A percentile compares a stretch with the other conserved stretches of the same genome.
Conservation (phyloP, 495 filamentous ascomycete species). For the Talaromyces borbonicus region DNA sequence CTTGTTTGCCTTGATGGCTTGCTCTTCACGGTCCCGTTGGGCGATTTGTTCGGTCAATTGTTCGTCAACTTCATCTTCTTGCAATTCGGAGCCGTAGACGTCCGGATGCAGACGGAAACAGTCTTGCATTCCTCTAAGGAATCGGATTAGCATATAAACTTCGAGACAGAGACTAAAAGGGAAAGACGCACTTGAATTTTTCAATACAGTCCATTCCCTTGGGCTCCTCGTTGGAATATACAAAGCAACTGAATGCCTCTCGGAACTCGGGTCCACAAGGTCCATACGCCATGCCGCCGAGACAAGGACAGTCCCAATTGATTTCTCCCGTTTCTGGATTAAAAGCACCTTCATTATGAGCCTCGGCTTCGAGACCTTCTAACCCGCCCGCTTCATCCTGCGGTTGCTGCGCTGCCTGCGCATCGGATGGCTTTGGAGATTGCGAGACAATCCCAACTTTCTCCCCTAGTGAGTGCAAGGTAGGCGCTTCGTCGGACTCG, state of each 20-base stretch:
- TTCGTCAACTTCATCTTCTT: slow-evolving; percentile 60
- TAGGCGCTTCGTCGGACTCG: not conserved
- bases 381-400: not conserved
- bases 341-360: slow-evolving; percentile 79
- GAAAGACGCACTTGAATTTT: slow-evolving; percentile 73
- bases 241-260: slow-evolving; percentile 94
- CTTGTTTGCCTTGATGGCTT: slow-evolving; percentile 7
- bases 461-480: not conserved
- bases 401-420: not conserved
- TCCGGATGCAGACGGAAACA: slow-evolving; percentile 91
- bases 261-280: slow-evolving; percentile 94
- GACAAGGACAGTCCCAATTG: slow-evolving; percentile 98
- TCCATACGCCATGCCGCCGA: slow-evolving; percentile 95
- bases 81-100: slow-evolving; percentile 81
- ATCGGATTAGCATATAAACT: not conserved
- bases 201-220: slow-evolving; percentile 99
- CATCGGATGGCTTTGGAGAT: slow-evolving; percentile 2
- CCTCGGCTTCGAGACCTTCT: slow-evolving; percentile 68
- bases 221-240: slow-evolving; percentile 87
- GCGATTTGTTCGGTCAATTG: slow-evolving; percentile 10
- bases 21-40: slow-evolving; percentile 8
- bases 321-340: slow-evolving; percentile 98
- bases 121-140: slow-evolving; percentile 78
- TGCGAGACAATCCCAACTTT: not conserved
- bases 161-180: not conserved